These are phyloP conservation scores for Diphasiastrum complanatum DNA, from an alignment of 83 land plant genomes.

Conservation along the genomic window DNA sequence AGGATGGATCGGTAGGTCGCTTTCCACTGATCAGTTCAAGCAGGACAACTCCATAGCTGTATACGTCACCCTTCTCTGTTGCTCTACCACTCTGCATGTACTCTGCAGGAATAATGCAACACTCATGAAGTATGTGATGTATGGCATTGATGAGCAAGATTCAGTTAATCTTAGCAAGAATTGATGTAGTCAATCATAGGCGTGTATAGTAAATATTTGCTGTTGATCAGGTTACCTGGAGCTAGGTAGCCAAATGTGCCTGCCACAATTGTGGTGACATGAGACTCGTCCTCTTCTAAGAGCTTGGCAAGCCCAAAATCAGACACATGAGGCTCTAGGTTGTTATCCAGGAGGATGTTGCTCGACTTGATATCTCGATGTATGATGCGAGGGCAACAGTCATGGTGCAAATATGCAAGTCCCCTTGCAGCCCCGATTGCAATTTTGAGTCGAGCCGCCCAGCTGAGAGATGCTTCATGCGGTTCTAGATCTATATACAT, in stretches of 20 bases:
- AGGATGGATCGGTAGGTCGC: conserved; percentile 74
- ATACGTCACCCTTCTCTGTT: conserved; percentile 91
- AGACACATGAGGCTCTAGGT: conserved; percentile 64
- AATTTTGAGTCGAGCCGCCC: conserved; percentile 60
- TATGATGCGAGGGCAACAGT: conserved; percentile 55
- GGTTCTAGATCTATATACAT: conserved; percentile 19
- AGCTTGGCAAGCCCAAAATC: conserved; percentile 91
- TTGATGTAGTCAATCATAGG: background rate
- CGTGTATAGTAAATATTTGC: background rate
- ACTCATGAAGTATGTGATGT: background rate
- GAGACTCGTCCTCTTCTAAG: conserved; percentile 69
- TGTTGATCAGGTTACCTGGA: conserved; percentile 53
- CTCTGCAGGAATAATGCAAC: conserved; percentile 37
- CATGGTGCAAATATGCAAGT: conserved; percentile 67
- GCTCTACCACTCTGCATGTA: conserved; percentile 85
- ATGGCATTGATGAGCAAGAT: background rate
- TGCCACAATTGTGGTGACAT: conserved; percentile 94
- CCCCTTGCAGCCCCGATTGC: conserved; percentile 69
- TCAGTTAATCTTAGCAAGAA: conserved; percentile 5
- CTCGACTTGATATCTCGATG: conserved; percentile 76
- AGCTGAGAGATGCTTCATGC: conserved; percentile 33
- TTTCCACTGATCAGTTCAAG: conserved; percentile 83
- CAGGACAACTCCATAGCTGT: conserved; percentile 89
- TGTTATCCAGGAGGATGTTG: conserved; percentile 64
- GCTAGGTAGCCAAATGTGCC: conserved; percentile 97